phyloP scores from a whole-genome alignment of 2,329 filamentous ascomycete genomes.

The Trichophyton simii region DNA sequence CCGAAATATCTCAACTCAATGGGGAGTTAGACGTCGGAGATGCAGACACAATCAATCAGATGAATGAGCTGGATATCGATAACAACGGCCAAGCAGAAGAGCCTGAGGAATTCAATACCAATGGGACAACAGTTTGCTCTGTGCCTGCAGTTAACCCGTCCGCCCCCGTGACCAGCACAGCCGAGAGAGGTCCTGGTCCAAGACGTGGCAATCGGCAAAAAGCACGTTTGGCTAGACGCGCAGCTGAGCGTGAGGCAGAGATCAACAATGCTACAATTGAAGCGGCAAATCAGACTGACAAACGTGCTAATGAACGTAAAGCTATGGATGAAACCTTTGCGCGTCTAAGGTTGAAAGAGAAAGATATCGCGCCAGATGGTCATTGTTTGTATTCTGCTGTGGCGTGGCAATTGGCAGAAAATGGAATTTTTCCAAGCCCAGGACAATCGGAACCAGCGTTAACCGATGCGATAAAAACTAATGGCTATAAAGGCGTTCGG shows the following conservation, averaged over 20 bases:
- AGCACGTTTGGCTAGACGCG: slow-evolving; percentile 75
- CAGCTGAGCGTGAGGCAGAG: slow-evolving; percentile 66
- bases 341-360: slow-evolving; percentile 53
- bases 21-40: slow-evolving; percentile 19
- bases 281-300: slow-evolving; percentile 60
- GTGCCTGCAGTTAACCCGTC: not conserved
- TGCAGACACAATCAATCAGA: slow-evolving; percentile 18
- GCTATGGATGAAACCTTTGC: slow-evolving; percentile 58
- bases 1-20: slow-evolving; percentile 38
- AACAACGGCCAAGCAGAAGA: slow-evolving; percentile 7
- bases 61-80: slow-evolving; percentile 20
- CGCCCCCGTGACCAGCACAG: not conserved
- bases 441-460: not conserved
- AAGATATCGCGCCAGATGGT: slow-evolving; percentile 75
- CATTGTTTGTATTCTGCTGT: slow-evolving; percentile 91
- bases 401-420: slow-evolving; percentile 61
- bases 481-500: slow-evolving; percentile 55
- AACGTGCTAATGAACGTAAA: slow-evolving; percentile 55
- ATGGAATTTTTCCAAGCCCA: slow-evolving; percentile 27
- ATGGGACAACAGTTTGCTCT: slow-evolving; percentile 2
- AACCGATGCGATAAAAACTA: slow-evolving; percentile 20
- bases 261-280: slow-evolving; percentile 59
- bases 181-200: slow-evolving; percentile 3
- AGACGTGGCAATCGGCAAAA: slow-evolving; percentile 87
- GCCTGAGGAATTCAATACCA: not conserved